A percentile compares a stretch with the other conserved stretches of the same genome.
Conservation (phyloP, 768 basidiomycete genomes). For the Galerina marginata region DNA sequence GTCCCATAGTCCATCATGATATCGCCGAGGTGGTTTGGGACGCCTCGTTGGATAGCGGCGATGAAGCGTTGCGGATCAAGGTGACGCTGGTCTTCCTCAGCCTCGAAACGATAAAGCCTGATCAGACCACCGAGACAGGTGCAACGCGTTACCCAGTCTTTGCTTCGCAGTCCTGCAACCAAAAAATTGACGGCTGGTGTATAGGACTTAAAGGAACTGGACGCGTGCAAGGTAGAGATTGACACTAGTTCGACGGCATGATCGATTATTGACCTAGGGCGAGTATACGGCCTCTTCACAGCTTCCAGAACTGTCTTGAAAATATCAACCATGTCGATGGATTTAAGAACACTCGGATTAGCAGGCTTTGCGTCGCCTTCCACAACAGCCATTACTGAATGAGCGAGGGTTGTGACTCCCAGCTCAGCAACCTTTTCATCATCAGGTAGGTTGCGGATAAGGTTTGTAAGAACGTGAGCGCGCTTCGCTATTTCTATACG, state of each 20-base stretch:
- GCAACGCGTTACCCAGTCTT: conserved; percentile 58
- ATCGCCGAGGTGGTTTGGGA: conserved; percentile 51
- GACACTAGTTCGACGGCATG: conserved; percentile 58
- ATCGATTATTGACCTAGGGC: conserved; percentile 41
- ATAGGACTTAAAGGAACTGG: conserved; percentile 47
- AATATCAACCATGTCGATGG: conserved; percentile 49
- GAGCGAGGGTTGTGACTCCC: conserved; percentile 55
- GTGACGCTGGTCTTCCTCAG: conserved; percentile 49
- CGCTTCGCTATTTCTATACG: conserved; percentile 57
- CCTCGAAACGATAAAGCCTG: conserved; percentile 48
- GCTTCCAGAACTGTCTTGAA: conserved; percentile 48
- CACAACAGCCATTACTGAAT: conserved; percentile 52
- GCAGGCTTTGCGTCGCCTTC: conserved; percentile 44
- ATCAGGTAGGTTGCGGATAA: conserved; percentile 55
- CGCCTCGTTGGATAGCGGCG: conserved; percentile 41
- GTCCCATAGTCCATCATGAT: conserved; percentile 55
- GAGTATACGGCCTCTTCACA: conserved; percentile 45
- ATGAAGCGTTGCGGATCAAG: conserved; percentile 58
- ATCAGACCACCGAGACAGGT: conserved; percentile 58
- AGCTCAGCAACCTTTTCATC: conserved; percentile 57
- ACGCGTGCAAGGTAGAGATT: conserved; percentile 47
- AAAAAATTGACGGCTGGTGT: conserved; percentile 54
- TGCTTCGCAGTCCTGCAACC: conserved; percentile 59
- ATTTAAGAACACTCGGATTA: conserved; percentile 41
- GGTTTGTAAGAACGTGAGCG: conserved; percentile 44